Evolutionary conservation across 331 rosid genomes (phyloP).

Genomic region (Ulmus americana): DNA sequence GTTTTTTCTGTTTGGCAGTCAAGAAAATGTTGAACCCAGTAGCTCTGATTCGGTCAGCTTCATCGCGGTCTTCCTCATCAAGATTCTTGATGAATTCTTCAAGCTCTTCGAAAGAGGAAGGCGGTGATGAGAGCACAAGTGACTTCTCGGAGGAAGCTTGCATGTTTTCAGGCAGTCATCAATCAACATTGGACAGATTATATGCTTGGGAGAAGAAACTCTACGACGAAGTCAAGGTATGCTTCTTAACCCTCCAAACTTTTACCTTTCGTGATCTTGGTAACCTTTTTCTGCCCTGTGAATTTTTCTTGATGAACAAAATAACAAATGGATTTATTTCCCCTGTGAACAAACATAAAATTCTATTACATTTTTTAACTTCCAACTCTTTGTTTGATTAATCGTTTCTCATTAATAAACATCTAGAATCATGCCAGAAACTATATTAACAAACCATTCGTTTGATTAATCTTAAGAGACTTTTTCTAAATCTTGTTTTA

Average conservation of each 20-base stretch:
- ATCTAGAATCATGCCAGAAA: no score
- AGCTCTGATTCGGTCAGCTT: constrained; percentile 71
- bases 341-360: no score
- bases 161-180: constrained; percentile 63
- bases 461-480: background rate
- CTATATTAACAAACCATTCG: no score
- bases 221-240: constrained; percentile 77
- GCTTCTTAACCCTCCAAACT: background rate
- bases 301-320: background rate
- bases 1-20: constrained; percentile 38
- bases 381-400: no score
- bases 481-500: background rate
- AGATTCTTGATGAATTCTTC: constrained; percentile 49
- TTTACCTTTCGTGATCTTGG: background rate
- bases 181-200: constrained; percentile 71
- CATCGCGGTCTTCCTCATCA: constrained; percentile 66
- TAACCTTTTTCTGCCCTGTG: background rate
- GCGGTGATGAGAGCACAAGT: constrained; percentile 29
- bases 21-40: constrained; percentile 81
- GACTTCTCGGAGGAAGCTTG: constrained; percentile 49
- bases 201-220: constrained; percentile 97
- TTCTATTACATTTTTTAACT: no score
- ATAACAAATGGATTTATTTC: no score
- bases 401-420: no score
- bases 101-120: constrained; percentile 38